These are phyloP conservation scores for Fusarium camptoceras DNA, from an alignment of 2,329 filamentous ascomycete genomes.

Conservation along the genomic window DNA sequence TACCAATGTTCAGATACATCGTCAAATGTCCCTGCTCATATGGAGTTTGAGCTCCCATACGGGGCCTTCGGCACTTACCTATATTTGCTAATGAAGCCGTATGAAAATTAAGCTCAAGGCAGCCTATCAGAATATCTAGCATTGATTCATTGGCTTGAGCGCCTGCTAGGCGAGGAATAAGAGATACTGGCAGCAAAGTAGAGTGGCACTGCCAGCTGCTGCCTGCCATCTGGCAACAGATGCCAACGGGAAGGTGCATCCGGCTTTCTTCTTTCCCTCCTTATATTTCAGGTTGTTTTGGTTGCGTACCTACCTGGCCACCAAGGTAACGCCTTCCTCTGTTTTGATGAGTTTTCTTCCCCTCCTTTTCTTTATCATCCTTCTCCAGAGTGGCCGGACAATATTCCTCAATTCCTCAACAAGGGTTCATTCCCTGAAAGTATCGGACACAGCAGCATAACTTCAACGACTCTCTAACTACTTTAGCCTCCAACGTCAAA, in stretches of 20 bases:
- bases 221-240: slow-evolving; percentile 10
- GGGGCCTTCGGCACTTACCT: not conserved
- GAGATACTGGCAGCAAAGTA: not conserved
- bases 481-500: not conserved
- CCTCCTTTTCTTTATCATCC: not conserved
- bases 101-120: not conserved
- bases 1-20: not conserved
- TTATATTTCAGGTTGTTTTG: not conserved
- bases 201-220: slow-evolving; percentile 3
- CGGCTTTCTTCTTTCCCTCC: not conserved
- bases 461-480: not conserved
- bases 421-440: not conserved
- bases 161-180: not conserved
- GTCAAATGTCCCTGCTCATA: not conserved
- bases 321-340: not conserved
- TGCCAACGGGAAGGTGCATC: slow-evolving; percentile 14
- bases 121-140: not conserved
- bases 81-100: not conserved
- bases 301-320: too few relatives aligned
- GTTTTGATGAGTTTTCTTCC: not conserved
- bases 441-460: not conserved
- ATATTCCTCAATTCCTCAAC: slow-evolving; percentile 21
- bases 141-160: slow-evolving; percentile 14
- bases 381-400: not conserved
- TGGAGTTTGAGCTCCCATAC: not conserved